Evolutionary conservation across 768 basidiomycete genomes (phyloP), one percentile per base, ranked within the genome.

Genomic region (Rhodocollybia butyracea): DNA sequence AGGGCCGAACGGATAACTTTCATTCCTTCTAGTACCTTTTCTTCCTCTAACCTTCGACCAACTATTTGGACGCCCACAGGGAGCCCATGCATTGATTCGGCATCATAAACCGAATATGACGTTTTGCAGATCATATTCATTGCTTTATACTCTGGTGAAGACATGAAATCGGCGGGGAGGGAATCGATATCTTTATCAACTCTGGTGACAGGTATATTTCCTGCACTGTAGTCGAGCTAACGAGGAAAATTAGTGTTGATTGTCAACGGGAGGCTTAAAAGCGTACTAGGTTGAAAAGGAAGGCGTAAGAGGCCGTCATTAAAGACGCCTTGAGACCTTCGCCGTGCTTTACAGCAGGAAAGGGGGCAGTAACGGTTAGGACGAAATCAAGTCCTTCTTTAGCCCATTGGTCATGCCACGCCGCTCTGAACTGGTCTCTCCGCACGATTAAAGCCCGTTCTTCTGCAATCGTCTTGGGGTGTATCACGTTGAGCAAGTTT

Each of bases 1-100:
- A 67, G 38, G n/a, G 53, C 57, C 31, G 36, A 38, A 41, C 74
- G 66, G 46, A 81, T 63, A 7, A 88, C 73, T 61, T 81, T 80
- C 82, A 88, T 88, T 2, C 81, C 85, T 61, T 83, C 81, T 6
- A 89, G 59, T 2, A 87, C 86, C 62, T 84, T 84, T 68, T 91
- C 89, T 67, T 90, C 89, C 64, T 88, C 83, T 38, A 87, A 74
- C 39, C 82, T 71, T 42, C 77, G 70, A 1, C 85, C 86, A 1
- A 82, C 75, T 30, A 89, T 66, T 63, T 89, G 86, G 11, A 88
- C 80, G 1, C 85, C 84, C 1, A 89, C 63, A 0, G 88, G 86
- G 4, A 88, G 70, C 6, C 87, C 87, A 55, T 84, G 76, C 83
- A 88, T 87, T 56, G 77, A 75, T 13, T 79, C 69, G 1, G 81